phyloP scores from a whole-genome alignment of 805 yeast genomes.

The Ogataea wickerhamii region DNA sequence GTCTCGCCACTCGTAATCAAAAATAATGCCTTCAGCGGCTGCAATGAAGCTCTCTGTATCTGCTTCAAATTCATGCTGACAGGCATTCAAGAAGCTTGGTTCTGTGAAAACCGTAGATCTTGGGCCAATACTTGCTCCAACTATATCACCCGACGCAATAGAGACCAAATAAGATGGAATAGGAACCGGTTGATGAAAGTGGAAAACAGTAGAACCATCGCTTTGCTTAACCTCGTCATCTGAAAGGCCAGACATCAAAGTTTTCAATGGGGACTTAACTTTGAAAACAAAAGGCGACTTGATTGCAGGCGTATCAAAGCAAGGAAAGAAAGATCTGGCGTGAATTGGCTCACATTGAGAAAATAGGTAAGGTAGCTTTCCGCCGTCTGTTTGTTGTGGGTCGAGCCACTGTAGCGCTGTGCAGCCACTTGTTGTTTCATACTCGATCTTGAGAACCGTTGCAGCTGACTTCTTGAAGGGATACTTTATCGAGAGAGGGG shows the following conservation, averaged over 20 bases:
- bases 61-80: slow-evolving; percentile 74
- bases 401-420: slow-evolving; percentile 85
- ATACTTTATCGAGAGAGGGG: slow-evolving; percentile 42
- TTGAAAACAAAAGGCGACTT: slow-evolving; percentile 61
- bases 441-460: slow-evolving; percentile 42
- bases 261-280: slow-evolving; percentile 62
- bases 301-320: slow-evolving; percentile 86
- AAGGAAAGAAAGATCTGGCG: slow-evolving; percentile 83
- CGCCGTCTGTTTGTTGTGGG: slow-evolving; percentile 71
- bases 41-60: slow-evolving; percentile 79
- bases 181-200: slow-evolving; percentile 71
- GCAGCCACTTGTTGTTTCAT: slow-evolving; percentile 67
- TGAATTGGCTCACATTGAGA: slow-evolving; percentile 93
- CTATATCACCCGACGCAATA: slow-evolving; percentile 78
- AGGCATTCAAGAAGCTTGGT: slow-evolving; percentile 60
- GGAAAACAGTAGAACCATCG: slow-evolving; percentile 32
- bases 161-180: slow-evolving; percentile 84
- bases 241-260: slow-evolving; percentile 62
- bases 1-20: slow-evolving; percentile 79
- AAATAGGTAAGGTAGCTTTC: slow-evolving; percentile 65
- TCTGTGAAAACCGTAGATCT: slow-evolving; percentile 81
- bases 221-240: slow-evolving; percentile 31
- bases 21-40: slow-evolving; percentile 73
- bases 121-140: slow-evolving; percentile 71
- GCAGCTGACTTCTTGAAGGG: slow-evolving; percentile 9